Percentiles rank a stretch among this genome's conserved stretches.
Evolutionary conservation across 2,329 filamentous ascomycete genomes (phyloP).

Genomic region (Ophiocordyceps robertsii): DNA sequence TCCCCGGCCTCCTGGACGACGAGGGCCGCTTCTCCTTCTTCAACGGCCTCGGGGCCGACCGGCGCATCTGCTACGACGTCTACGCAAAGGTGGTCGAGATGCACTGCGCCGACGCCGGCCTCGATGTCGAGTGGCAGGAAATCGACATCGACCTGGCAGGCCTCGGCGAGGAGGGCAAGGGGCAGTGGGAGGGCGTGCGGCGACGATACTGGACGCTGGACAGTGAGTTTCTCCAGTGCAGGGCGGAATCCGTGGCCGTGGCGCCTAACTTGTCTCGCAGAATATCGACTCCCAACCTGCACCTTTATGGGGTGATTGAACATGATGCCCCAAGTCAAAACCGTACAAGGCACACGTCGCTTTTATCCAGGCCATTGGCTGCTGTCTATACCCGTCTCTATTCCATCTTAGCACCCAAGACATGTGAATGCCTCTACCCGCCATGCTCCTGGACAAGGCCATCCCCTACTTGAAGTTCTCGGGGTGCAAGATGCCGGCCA

Average conservation of each 20-base stretch:
- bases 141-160: constrained; percentile 55
- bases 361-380: neutral
- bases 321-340: constrained; percentile 1
- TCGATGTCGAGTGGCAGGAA: constrained; percentile 79
- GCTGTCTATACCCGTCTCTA: constrained; percentile 10
- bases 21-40: constrained; percentile 74
- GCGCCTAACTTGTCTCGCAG: neutral
- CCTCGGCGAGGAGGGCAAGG: constrained; percentile 51
- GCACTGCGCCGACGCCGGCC: constrained; percentile 75
- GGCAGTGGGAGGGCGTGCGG: constrained; percentile 79
- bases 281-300: constrained; percentile 62
- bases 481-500: constrained; percentile 50
- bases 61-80: constrained; percentile 89
- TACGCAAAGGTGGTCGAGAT: constrained; percentile 87
- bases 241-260: neutral
- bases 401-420: neutral
- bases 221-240: constrained; percentile 11
- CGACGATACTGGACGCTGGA: constrained; percentile 84
- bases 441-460: neutral
- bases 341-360: neutral
- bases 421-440: neutral
- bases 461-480: constrained; percentile 40
- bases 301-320: constrained; percentile 53
- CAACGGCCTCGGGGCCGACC: constrained; percentile 83
- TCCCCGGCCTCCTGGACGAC: constrained; percentile 63